Evolutionary conservation across 2,329 filamentous ascomycete genomes (phyloP), one percentile per base, ranked within the genome.

Genomic region (Aspergillus brasiliensis): DNA sequence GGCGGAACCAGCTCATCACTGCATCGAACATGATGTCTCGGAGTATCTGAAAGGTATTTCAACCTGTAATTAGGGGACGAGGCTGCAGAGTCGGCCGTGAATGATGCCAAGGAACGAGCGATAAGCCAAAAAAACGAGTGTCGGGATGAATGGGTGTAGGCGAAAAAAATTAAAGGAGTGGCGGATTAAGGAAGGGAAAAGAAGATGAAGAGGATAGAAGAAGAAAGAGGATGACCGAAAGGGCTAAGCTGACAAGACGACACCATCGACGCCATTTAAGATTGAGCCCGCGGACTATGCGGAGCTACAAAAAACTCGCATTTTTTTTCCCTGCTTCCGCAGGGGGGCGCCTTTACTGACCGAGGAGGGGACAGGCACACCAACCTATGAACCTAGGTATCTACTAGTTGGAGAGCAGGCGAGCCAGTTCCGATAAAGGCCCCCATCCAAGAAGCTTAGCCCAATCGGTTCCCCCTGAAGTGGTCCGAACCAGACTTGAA

Each of bases 1-100:
- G 13, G 23, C 49, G 25, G 34, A 54, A 58, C 40, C 49, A 58
- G 48, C 57, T 54, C 25, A 55, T 8, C 19, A 55, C 38, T 19
- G 19, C 21, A 21, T 55, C 52, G 11, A 55, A 55, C 38, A 55
- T 55, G 17, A 55, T 55, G 51, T 31, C n/a, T 15, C 15, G 28
- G 15, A 15, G 28, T 52, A 44, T 44, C 23, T 7, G 21, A 10
- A 23, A 27, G 7, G 44, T 17, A 23, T 48, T 13, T 49, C 7
- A 17, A 28, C n/a, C 8, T 17, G 25, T 2, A 19, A 31, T 17
- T 5, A 8, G 8, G 25, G 10, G 17, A 7, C 11, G 21, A 46
- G 23, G n/a, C 3, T 1, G 23, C n/a, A 17, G 27, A n/a, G 19
- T 31, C 7, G 46, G 8, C 46, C 46, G 46, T 31, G 8, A 8